phyloP scores from a whole-genome alignment of 2,329 filamentous ascomycete species.

The Mycosphaerella sp. region DNA sequence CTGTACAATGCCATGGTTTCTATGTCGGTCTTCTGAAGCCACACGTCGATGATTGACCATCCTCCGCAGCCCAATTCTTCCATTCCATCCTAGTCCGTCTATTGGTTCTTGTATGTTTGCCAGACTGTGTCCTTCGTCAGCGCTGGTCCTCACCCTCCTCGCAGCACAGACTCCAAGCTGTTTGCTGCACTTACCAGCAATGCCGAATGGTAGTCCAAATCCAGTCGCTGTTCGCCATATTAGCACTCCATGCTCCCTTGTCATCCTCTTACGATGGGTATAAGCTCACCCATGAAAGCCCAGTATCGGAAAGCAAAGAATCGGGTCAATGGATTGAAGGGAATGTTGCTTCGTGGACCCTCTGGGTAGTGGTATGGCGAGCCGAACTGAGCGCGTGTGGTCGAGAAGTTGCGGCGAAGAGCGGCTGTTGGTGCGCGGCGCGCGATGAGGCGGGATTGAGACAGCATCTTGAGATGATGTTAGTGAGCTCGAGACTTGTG shows the following conservation, averaged over 20 bases:
- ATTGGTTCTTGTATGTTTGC: conserved; percentile 60
- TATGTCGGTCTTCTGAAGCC: neutral
- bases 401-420: conserved; percentile 87
- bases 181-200: conserved; percentile 51
- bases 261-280: conserved; percentile 2
- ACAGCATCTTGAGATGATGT: conserved; percentile 28
- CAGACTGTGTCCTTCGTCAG: conserved; percentile 47
- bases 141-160: neutral
- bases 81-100: conserved; percentile 17
- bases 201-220: conserved; percentile 55
- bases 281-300: conserved; percentile 61
- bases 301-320: conserved; percentile 81
- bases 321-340: conserved; percentile 91
- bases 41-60: neutral
- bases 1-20: conserved; percentile 13
- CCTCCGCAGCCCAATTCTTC: neutral
- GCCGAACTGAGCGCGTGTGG: conserved; percentile 74
- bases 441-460: conserved; percentile 36
- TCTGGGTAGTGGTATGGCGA: conserved; percentile 99
- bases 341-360: conserved; percentile 88
- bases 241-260: conserved; percentile 30
- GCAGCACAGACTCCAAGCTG: neutral
- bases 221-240: conserved; percentile 46
- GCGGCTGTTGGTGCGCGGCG: conserved; percentile 55
- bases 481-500: neutral